Evolutionary conservation across 306 rosid genomes (phyloP).

Genomic region (Begonia fuchsioides): DNA sequence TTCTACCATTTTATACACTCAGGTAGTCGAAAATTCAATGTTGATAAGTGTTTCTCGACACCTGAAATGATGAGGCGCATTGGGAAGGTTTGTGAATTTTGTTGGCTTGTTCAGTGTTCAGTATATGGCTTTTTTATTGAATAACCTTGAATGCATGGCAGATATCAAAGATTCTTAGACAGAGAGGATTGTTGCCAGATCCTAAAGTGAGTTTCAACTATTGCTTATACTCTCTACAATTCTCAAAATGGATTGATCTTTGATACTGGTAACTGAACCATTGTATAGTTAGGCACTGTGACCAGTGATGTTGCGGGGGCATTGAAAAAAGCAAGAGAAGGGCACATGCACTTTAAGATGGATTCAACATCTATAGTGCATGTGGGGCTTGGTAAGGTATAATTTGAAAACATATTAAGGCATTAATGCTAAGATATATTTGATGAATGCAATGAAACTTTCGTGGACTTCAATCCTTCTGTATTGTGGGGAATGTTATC

Average conservation of each 20-base stretch:
- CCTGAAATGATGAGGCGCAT: constrained; percentile 90
- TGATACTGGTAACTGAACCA: too few species aligned
- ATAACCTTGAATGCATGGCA: constrained; percentile 21
- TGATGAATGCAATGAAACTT: not conserved
- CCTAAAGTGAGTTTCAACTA: constrained; percentile 50
- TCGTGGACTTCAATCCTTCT: constrained; percentile 2
- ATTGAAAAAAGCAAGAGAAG: constrained; percentile 61
- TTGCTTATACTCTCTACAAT: too few species aligned
- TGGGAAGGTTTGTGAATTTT: constrained; percentile 51
- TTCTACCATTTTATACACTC: constrained; percentile 4
- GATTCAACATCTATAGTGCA: constrained; percentile 83
- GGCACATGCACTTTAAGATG: constrained; percentile 87
- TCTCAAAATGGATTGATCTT: too few species aligned
- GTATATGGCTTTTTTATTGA: constrained; percentile 10
- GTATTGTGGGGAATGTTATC: constrained; percentile 10
- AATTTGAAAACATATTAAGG: not conserved
- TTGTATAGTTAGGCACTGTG: constrained; percentile 77
- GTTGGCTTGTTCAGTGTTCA: constrained; percentile 7
- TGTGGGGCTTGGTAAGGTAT: constrained; percentile 89
- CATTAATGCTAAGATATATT: too few species aligned
- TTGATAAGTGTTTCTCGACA: constrained; percentile 95
- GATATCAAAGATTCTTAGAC: constrained; percentile 89
- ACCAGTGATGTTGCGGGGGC: constrained; percentile 81
- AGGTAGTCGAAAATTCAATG: constrained; percentile 78
- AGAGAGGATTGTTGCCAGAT: constrained; percentile 94